Base-by-base conservation (phyloP, 495 filamentous ascomycete species). In the Bathelium albidoporum region DNA sequence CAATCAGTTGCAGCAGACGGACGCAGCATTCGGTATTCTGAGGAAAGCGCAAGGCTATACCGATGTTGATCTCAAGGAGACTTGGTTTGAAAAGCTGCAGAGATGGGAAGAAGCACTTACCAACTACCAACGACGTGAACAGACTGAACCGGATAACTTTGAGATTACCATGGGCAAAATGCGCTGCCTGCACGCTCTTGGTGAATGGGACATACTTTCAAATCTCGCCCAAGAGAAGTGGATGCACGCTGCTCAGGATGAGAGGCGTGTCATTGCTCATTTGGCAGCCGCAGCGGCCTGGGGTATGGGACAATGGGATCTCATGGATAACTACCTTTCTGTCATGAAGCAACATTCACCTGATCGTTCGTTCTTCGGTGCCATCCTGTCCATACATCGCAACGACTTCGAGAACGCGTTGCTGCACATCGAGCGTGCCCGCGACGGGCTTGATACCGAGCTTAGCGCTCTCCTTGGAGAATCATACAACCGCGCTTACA, bases 81-180 rank as follows among this genome's bases (percentile, higher is more conserved):
- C 90, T 1, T 98, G 94, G 94, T 98, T 95, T 66, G 94, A 97
- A 77, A 98, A 97, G 72, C 80, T 98, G 28, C 89, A 96, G 70
- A 88, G 94, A 59, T 98, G 95, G 95, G 94, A 98, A 68, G 94
- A 98, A 74, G 94, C 94, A n/a, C 80, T 98, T 65, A 83, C 85
- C 59, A 92, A 91, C 43, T 98, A 97, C 68, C 86, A 90, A 65
- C 85, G 89, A 64, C 86, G 90, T 20, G 82, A 86, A 10, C 89
- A 95, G 53, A 83, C 80, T 12, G 81, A 81, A 10, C 82, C 85
- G 2, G 77, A 82, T 5, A 89, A 88, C 0, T 88, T 97, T 65
- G 92, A 97, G 61, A 86, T 97, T 36, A 93, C 93, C 4, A 96
- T 97, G 91, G 94, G 94, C 64, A 97, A 98, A 75, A 99, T 99